Evolutionary conservation across 345 rosid genomes (phyloP).

Genomic region (Hibiscus mutabilis): DNA sequence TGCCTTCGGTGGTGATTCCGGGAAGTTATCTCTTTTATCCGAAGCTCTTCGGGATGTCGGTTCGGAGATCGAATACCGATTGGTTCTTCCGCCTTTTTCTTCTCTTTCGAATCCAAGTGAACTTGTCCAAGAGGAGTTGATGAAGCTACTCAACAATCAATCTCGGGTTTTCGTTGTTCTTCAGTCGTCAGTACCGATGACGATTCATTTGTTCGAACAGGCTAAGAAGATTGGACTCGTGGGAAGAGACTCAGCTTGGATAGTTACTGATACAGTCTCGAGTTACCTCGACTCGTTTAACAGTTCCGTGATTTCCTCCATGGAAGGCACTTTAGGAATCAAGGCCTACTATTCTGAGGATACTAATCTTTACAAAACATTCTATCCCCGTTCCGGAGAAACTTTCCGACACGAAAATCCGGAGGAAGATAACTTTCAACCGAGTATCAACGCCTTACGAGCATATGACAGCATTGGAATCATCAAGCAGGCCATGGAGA

Average conservation of each 20-base stretch:
- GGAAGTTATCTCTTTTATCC: constrained; percentile 23
- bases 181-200: constrained; percentile 29
- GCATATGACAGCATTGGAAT: constrained; percentile 37
- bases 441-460: constrained; percentile 26
- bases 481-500: constrained; percentile 13
- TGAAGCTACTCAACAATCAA: constrained; percentile 5
- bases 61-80: constrained; percentile 29
- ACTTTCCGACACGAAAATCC: constrained; percentile 17
- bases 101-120: constrained; percentile 16
- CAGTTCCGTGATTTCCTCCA: constrained; percentile 30
- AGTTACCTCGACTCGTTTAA: constrained; percentile 28
- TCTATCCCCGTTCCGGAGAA: constrained; percentile 17
- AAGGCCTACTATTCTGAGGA: constrained; percentile 18
- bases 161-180: constrained; percentile 48
- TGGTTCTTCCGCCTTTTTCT: constrained; percentile 36
- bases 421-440: constrained; percentile 25
- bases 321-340: constrained; percentile 47
- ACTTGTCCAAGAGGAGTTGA: constrained; percentile 23
- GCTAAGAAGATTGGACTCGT: constrained; percentile 33
- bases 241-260: constrained; percentile 40
- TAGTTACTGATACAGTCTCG: constrained; percentile 26
- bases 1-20: constrained; percentile 24
- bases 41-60: constrained; percentile 24
- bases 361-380: constrained; percentile 11
- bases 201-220: constrained; percentile 29